Evolutionary conservation across 305 asterid species (phyloP).

Genomic region (Ilex paraguariensis): DNA sequence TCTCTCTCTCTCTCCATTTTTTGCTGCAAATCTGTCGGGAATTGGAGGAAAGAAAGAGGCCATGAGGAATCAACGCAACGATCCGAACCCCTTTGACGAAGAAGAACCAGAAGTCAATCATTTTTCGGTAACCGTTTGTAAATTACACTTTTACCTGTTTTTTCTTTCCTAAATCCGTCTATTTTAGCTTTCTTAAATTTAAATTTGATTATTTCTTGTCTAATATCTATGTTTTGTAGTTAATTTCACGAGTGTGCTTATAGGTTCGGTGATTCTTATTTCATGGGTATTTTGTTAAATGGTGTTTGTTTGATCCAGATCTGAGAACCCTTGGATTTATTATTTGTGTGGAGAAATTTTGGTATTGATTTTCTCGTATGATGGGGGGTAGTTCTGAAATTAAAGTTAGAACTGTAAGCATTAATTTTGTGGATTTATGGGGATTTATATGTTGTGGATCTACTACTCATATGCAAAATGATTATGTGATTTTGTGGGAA

Average conservation of each 20-base stretch:
- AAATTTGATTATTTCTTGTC: not conserved
- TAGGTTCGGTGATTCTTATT: no score
- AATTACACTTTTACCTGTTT: not conserved
- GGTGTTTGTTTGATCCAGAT: no score
- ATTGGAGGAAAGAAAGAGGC: not conserved
- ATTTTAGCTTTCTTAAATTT: conserved; percentile 12
- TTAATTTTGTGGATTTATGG: not conserved
- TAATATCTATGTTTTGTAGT: not conserved
- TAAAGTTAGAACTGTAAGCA: not conserved
- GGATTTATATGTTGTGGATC: not conserved
- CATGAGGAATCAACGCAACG: conserved; percentile 67
- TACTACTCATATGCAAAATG: no score
- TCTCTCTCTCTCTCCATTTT: not conserved
- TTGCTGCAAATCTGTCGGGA: conserved; percentile 10
- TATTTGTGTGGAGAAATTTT: no score
- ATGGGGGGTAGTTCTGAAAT: no score
- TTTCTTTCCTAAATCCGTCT: conserved; percentile 41
- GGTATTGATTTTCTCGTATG: no score
- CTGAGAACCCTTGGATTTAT: no score
- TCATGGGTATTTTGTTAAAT: no score
- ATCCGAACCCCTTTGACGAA: conserved; percentile 93
- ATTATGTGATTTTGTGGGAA: no score
- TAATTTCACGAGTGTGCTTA: no score
- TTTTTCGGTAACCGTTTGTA: conserved; percentile 49
- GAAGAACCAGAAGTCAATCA: conserved; percentile 96